A percentile compares a stretch with the other conserved stretches of the same genome.
These are phyloP conservation scores for Croton laevigatus DNA, from an alignment of 441 rosid genomes.

Conservation along the genomic window DNA sequence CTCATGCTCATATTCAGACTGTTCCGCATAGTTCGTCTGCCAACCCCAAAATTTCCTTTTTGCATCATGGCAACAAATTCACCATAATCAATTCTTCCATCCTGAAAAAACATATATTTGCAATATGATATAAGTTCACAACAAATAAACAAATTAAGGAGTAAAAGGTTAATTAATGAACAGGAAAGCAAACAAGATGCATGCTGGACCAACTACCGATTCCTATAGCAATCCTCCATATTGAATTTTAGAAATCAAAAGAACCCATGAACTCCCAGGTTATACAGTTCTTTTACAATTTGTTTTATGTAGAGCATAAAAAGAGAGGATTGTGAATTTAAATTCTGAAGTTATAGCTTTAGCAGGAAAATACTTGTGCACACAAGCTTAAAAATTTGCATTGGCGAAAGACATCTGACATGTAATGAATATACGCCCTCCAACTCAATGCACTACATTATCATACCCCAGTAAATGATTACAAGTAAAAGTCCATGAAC, in stretches of 20 bases:
- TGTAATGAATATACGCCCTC: not conserved
- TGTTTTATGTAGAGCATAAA: not conserved
- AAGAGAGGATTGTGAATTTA: not conserved
- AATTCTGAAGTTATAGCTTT: not conserved
- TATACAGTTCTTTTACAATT: no score
- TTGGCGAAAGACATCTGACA: not conserved
- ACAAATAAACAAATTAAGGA: not conserved
- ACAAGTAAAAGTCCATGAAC: not conserved
- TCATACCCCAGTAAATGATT: not conserved
- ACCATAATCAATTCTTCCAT: slow-evolving; percentile 89
- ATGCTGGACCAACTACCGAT: not conserved
- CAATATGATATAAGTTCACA: not conserved
- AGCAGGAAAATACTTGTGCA: not conserved
- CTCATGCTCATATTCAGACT: slow-evolving; percentile 91
- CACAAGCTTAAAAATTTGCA: not conserved
- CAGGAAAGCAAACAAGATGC: not conserved
- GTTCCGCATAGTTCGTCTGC: slow-evolving; percentile 90
- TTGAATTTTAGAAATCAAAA: not conserved
- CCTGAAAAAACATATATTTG: slow-evolving; percentile 43
- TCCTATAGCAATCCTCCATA: not conserved
- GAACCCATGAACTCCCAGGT: not conserved
- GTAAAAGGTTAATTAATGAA: not conserved
- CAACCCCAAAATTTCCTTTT: slow-evolving; percentile 88
- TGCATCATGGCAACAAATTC: slow-evolving; percentile 99
- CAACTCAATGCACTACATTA: not conserved